Percentiles rank a stretch among this genome's conserved stretches.
These are phyloP conservation scores for Pulveroboletus sp. DNA, from an alignment of 768 basidiomycete genomes.

Conservation along the genomic window DNA sequence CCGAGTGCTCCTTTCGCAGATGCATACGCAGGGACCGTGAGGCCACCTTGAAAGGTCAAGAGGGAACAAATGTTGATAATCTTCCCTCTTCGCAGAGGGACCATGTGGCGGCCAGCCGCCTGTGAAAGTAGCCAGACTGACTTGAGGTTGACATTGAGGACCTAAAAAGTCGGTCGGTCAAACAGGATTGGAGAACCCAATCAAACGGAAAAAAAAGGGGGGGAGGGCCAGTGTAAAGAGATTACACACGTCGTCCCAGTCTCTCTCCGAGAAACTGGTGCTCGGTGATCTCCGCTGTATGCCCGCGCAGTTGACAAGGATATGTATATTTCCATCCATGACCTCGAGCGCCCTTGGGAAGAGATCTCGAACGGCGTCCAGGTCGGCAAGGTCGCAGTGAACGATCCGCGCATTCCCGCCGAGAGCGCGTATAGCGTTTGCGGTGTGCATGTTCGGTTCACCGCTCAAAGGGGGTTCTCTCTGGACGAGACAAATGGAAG, in stretches of 20 bases:
- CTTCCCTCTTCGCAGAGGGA: conserved; percentile 63
- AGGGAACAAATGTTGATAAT: conserved; percentile 66
- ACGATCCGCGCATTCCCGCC: conserved; percentile 39
- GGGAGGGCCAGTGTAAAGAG: conserved; percentile 27
- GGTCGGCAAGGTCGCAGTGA: conserved; percentile 53
- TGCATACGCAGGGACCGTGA: conserved; percentile 85
- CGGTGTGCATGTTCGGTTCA: conserved; percentile 33
- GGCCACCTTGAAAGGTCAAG: conserved; percentile 49
- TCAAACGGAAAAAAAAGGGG: conserved; percentile 5
- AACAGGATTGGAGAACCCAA: conserved; percentile 9
- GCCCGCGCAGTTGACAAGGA: conserved; percentile 68
- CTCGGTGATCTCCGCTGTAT: conserved; percentile 57
- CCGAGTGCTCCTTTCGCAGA: conserved; percentile 87
- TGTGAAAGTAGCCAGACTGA: conserved; percentile 80
- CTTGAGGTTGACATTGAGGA: conserved; percentile 84
- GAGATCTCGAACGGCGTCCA: conserved; percentile 44
- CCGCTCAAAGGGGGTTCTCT: conserved; percentile 37
- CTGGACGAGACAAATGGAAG: conserved; percentile 44
- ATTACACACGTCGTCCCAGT: conserved; percentile 65
- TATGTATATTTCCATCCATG: conserved; percentile 51
- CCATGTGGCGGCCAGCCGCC: conserved; percentile 88
- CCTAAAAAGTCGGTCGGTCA: conserved; percentile 39
- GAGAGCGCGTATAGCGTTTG: conserved; percentile 33
- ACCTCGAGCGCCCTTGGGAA: conserved; percentile 44
- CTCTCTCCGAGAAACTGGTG: conserved; percentile 58